Conservation (phyloP, 2,329 filamentous ascomycete genomes). For the Lecanosticta acicola region DNA sequence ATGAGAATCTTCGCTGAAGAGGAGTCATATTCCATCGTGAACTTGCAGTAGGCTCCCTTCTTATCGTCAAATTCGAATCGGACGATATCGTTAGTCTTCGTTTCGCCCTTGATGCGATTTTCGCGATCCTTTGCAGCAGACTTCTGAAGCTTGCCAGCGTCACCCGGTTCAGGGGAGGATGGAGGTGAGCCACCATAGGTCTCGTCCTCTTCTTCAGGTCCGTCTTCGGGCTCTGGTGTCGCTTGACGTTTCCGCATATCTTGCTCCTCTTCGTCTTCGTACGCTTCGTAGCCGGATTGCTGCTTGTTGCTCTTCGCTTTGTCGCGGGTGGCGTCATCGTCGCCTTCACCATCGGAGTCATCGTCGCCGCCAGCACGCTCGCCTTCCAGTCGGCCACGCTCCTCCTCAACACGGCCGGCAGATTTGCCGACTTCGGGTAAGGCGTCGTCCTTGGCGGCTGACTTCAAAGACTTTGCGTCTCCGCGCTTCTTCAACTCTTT, state of each 20-base stretch:
- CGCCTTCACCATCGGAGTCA: constrained; percentile 59
- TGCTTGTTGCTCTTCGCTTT: constrained; percentile 70
- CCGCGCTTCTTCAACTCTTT: constrained; percentile 76
- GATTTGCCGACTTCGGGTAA: constrained; percentile 70
- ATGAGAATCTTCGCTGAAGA: constrained; percentile 85
- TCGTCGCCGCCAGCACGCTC: constrained; percentile 58
- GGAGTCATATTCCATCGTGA: constrained; percentile 77
- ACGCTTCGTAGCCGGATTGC: constrained; percentile 83
- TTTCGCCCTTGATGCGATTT: constrained; percentile 57
- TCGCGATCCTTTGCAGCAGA: constrained; percentile 51
- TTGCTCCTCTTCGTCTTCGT: constrained; percentile 86
- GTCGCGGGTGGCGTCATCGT: constrained; percentile 56
- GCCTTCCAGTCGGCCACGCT: constrained; percentile 37
- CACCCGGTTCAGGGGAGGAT: constrained; percentile 32
- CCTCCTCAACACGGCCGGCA: constrained; percentile 52
- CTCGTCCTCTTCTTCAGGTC: constrained; percentile 54
- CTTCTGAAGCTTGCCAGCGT: constrained; percentile 15
- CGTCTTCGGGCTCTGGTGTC: constrained; percentile 41
- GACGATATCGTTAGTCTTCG: constrained; percentile 58
- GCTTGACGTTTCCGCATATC: constrained; percentile 51
- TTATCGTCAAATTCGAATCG: constrained; percentile 74
- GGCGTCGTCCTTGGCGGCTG: constrained; percentile 50
- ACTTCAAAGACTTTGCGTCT: constrained; percentile 51
- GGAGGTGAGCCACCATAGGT: constrained; percentile 44
- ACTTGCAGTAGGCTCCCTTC: constrained; percentile 66